phyloP scores from a whole-genome alignment of 352 stramenopile genomes.

The Thalassiosira livingstoniorum region DNA sequence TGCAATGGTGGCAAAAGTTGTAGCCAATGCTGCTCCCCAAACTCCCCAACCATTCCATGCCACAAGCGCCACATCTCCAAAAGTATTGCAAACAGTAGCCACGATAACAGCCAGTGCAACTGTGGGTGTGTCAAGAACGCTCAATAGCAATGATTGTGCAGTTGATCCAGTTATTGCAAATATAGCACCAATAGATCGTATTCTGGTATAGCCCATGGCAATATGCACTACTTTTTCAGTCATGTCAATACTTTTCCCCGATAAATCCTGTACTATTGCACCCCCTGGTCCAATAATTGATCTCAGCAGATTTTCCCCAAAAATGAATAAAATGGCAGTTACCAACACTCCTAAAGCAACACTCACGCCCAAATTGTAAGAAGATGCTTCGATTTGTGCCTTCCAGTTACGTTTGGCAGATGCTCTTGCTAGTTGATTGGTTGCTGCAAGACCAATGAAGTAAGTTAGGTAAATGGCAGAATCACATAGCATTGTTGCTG shows the following conservation, averaged over 20 bases:
- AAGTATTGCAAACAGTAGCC: constrained; percentile 74
- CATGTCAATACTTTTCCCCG: constrained; percentile 35
- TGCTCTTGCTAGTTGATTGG: constrained; percentile 73
- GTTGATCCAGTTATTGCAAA: constrained; percentile 74
- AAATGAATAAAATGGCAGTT: constrained; percentile 39
- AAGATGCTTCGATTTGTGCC: constrained; percentile 65
- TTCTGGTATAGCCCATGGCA: constrained; percentile 69
- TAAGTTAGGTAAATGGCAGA: constrained; percentile 75
- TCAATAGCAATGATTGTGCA: constrained; percentile 71
- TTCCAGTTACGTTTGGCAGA: constrained; percentile 60
- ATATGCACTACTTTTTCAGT: constrained; percentile 53
- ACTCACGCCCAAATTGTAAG: constrained; percentile 71
- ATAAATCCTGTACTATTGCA: constrained; percentile 22
- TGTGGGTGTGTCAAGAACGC: constrained; percentile 69
- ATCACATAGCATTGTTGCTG: constrained; percentile 75
- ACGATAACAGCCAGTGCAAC: constrained; percentile 72
- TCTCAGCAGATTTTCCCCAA: constrained; percentile 40
- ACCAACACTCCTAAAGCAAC: constrained; percentile 47
- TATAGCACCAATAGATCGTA: constrained; percentile 63
- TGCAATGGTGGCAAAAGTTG: constrained; percentile 43
- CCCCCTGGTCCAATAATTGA: constrained; percentile 62
- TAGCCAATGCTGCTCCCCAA: constrained; percentile 79
- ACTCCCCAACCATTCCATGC: constrained; percentile 54
- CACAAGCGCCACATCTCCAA: constrained; percentile 72
- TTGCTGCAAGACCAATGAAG: constrained; percentile 83